These are phyloP conservation scores for Geotrichum aggregatum DNA, from an alignment of 1,139 yeast genomes.

Conservation along the genomic window DNA sequence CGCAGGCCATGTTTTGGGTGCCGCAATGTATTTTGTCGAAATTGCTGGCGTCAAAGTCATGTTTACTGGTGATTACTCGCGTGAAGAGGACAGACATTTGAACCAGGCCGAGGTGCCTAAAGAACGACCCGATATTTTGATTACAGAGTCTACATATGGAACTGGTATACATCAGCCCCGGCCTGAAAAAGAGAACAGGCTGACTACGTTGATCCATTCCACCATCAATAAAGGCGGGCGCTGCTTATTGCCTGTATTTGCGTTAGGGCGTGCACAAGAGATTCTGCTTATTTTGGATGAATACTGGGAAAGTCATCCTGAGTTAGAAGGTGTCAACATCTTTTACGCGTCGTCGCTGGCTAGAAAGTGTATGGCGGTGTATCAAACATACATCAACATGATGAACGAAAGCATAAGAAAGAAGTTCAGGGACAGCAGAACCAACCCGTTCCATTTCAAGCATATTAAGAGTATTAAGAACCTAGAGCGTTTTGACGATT, in stretches of 20 bases:
- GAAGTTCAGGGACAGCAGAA: slow-evolving; percentile 67
- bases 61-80: slow-evolving; percentile 93
- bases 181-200: slow-evolving; percentile 71
- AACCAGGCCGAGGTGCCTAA: slow-evolving; percentile 95
- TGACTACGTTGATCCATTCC: slow-evolving; percentile 77
- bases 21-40: slow-evolving; percentile 95
- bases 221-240: slow-evolving; percentile 88
- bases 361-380: slow-evolving; percentile 93
- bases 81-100: slow-evolving; percentile 93
- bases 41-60: slow-evolving; percentile 85
- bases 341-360: slow-evolving; percentile 93
- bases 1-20: slow-evolving; percentile 98
- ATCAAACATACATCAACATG: slow-evolving; percentile 92
- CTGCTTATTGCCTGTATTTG: slow-evolving; percentile 89
- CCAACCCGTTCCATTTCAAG: slow-evolving; percentile 87
- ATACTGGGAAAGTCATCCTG: slow-evolving; percentile 84
- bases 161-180: slow-evolving; percentile 96
- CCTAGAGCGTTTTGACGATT: slow-evolving; percentile 80
- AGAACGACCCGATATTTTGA: slow-evolving; percentile 78
- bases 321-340: slow-evolving; percentile 74
- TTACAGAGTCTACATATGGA: slow-evolving; percentile 95
- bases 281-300: slow-evolving; percentile 83
- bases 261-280: slow-evolving; percentile 95
- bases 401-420: slow-evolving; percentile 89
- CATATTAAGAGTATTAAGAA: slow-evolving; percentile 75